Percentiles rank a stretch among this genome's conserved stretches.
These are phyloP conservation scores for Extremus antarcticus DNA, from an alignment of 495 filamentous ascomycete genomes.

Conservation along the genomic window DNA sequence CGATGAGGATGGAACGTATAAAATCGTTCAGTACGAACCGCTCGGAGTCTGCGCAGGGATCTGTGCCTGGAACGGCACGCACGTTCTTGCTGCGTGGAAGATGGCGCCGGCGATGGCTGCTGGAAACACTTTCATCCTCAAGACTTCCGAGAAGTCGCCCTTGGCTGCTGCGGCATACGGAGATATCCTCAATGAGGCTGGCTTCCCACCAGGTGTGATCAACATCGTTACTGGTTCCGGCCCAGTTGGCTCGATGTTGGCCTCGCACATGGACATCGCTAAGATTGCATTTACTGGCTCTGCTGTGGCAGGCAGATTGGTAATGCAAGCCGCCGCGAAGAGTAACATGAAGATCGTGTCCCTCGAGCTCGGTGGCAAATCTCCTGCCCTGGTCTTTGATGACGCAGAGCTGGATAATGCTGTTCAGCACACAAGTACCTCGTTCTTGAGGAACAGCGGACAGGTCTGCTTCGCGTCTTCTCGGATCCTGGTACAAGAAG, in stretches of 20 bases:
- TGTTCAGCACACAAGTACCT: slow-evolving; percentile 11
- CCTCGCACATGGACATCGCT: slow-evolving; percentile 29
- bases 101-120: slow-evolving; percentile 26
- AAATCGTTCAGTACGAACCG: slow-evolving; percentile 32
- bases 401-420: slow-evolving; percentile 31
- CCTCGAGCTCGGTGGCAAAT: slow-evolving; percentile 32
- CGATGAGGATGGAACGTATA: slow-evolving; percentile 28
- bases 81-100: slow-evolving; percentile 23
- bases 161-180: slow-evolving; percentile 22
- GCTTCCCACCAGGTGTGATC: slow-evolving; percentile 31
- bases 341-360: slow-evolving; percentile 30
- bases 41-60: slow-evolving; percentile 31
- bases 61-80: slow-evolving; percentile 30
- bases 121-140: slow-evolving; percentile 31
- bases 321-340: slow-evolving; percentile 26
- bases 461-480: slow-evolving; percentile 24
- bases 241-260: slow-evolving; percentile 23
- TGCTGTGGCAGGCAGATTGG: slow-evolving; percentile 23
- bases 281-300: slow-evolving; percentile 32
- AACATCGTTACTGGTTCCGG: slow-evolving; percentile 30
- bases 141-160: slow-evolving; percentile 30
- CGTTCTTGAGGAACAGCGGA: slow-evolving; percentile 23
- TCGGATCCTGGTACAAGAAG: slow-evolving; percentile 27
- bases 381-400: slow-evolving; percentile 28
- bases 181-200: slow-evolving; percentile 27